Base-by-base conservation (phyloP, 176 grass and related monocot species). In the Dactylis glomerata region DNA sequence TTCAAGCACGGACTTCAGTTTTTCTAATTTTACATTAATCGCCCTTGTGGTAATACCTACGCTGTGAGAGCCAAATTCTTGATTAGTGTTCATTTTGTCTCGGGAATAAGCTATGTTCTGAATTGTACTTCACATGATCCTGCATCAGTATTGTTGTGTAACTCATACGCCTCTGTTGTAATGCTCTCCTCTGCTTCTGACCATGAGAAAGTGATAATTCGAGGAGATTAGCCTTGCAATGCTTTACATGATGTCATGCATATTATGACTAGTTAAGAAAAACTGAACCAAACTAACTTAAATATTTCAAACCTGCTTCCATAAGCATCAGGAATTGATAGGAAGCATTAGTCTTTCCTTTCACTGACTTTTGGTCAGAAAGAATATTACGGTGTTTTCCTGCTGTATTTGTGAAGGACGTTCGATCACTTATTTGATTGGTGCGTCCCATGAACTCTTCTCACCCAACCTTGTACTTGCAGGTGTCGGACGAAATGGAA, bases 401-500 rank as follows among this genome's bases (percentile, higher is more conserved):
- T n/a, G n/a, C n/a, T 79, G 28, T 22, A 46, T 80, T 24, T 63
- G 54, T 80, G 61, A 8, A 36, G 3, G 50, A 31, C 14, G 38
- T n/a, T 67, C 15, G 1, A 65, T 80, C 11, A 11, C 3, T 40
- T 82, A 56, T 54, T 70, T 30, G 1, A 71, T 82, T 40, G 15
- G 4, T 44, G 44, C 10, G 11, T 55, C 5, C 45, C 33, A 27
- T 79, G 47, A 54, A 52, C 15, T 10, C 5, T 49, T 59, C 61
- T 69, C 40, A 74, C 46, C 28, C 17, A 32, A 45, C 32, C 58
- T 36, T 76, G 5, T 37, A 22, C 17, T 75, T 80, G 46, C 82
- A 89, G 87, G 76, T 75, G 20, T 57, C 36, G 10, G 27, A 80
- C 40, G 20, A 15, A 75, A 41, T 74, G 79, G 71, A 30, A 12